Base-by-base conservation (phyloP, 495 filamentous ascomycete genomes). In the Pyrenopolyporus hunteri region DNA sequence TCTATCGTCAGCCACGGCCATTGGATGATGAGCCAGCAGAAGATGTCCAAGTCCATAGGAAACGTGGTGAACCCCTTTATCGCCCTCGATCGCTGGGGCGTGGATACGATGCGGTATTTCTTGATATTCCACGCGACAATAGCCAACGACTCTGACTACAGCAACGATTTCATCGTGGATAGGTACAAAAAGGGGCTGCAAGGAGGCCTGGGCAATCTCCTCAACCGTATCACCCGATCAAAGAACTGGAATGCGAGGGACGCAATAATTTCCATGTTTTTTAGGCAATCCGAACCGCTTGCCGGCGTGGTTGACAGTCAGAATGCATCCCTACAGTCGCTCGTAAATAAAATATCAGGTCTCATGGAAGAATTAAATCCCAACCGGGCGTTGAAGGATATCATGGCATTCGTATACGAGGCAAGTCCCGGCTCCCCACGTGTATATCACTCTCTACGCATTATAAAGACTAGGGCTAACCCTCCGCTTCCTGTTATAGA, bases 31-130 rank as follows among this genome's bases (percentile, higher is more conserved):
- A 89, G 89, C 48, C 80, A 80, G 35, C 80, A 84, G 60, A 98
- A 98, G 71, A 98, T 98, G 94, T 90, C 92, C 25, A 98, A 98
- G 73, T 93, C 89, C 6, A 85, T 86, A 4, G 95, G 95, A 44
- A 98, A 96, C 71, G 93, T 92, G 17, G 94, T 98, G 14, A 96
- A 97, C 67, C 94, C 94, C 0, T 92, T 96, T 70, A 91, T 92
- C 64, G 94, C 94, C 3, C 83, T 98, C 47, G 86, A 96, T 25
- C 83, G 93, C 11, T 98, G 92, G 71, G 93, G 91, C 10, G 80
- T 89, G 1, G 94, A 98, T 75, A 78, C 84, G 1, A 88, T 97
- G 84, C 86, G 94, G 0, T 97, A 87, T 72, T 98, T 92, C 76
- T 78, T 98, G 47, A 81, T 88, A 14, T 83, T 87, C 57, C 87